phyloP scores from a whole-genome alignment of 805 yeast species.

The Metschnikowia amazonensis region DNA sequence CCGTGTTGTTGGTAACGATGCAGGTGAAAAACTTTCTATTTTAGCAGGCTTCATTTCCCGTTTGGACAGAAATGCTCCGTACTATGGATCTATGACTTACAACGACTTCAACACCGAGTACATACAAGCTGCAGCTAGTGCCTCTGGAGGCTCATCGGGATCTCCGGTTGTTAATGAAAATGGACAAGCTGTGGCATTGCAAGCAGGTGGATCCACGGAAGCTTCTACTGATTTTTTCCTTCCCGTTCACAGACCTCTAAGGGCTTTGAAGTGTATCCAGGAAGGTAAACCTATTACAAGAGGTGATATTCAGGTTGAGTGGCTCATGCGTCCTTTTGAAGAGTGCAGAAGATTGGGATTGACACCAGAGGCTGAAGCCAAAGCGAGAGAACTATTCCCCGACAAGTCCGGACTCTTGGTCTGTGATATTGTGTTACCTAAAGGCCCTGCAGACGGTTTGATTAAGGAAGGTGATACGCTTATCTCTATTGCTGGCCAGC shows the following conservation, averaged over 20 bases:
- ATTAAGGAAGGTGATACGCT: conserved; percentile 85
- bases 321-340: conserved; percentile 83
- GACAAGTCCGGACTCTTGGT: conserved; percentile 75
- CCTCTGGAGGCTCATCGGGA: conserved; percentile 94
- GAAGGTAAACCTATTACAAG: conserved; percentile 58
- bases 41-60: conserved; percentile 82
- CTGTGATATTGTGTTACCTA: conserved; percentile 75
- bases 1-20: conserved; percentile 93
- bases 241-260: conserved; percentile 76
- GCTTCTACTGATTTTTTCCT: conserved; percentile 91
- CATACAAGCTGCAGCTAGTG: conserved; percentile 93
- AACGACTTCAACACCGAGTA: conserved; percentile 93
- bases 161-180: conserved; percentile 92
- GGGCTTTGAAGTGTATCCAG: conserved; percentile 79
- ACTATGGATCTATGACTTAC: conserved; percentile 81
- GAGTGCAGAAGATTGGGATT: conserved; percentile 87
- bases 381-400: conserved; percentile 67
- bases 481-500: conserved; percentile 63
- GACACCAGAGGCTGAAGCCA: conserved; percentile 65
- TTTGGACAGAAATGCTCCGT: conserved; percentile 91
- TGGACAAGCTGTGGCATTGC: conserved; percentile 85
- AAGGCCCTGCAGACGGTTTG: conserved; percentile 74
- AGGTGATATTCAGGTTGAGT: conserved; percentile 90
- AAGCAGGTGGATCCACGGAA: conserved; percentile 90
- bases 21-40: conserved; percentile 89